Evolutionary conservation across 331 rosid species (phyloP), one percentile per base, ranked within the genome.

Genomic region (Cucumis variabilis): DNA sequence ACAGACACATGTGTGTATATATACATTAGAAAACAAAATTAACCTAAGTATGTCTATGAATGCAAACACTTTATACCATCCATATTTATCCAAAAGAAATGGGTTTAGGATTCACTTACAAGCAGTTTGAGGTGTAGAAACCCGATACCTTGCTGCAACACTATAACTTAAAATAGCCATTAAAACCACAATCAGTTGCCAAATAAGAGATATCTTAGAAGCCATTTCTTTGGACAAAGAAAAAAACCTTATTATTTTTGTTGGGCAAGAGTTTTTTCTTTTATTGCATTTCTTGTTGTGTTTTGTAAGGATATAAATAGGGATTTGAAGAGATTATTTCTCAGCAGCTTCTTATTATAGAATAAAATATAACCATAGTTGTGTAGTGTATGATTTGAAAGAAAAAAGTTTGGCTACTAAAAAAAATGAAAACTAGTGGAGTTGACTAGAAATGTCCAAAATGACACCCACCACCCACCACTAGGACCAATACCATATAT

Each of bases 121-220:
- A 63, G 68, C 68, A 63, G 68, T 21, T 21, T n/a, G 83, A 48
- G 37, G 65, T 2, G 28, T 21, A 50, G 83, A 77, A 77, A 0
- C 63, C 63, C 15, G 7, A 46, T 48, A 6, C 65, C 83, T 77
- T 77, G 83, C 63, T 48, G 83, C 83, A 77, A 77, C 83, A 77
- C 20, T 12, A 14, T 0, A 24, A 77, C 41, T 12, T 14, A 77
- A 12, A 48, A 48, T n/a, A 13, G 83, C 83, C 20, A 77, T 24
- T 77, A 77, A 14, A 77, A 77, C 37, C 83, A 77, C 7, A 28
- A 77, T 23, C 41, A 77, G 0, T 77, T 48, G 30, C 83, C 83
- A 77, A 48, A 77, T 48, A 65, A 77, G 15, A 2, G 63, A 23
- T 77, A 19, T 48, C 63, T 41, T 77, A 20, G 14, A n/a, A 77